These are phyloP conservation scores for Exobasidium cylindrosporum DNA, from an alignment of 1,284 basidiomycete species.

Conservation along the genomic window DNA sequence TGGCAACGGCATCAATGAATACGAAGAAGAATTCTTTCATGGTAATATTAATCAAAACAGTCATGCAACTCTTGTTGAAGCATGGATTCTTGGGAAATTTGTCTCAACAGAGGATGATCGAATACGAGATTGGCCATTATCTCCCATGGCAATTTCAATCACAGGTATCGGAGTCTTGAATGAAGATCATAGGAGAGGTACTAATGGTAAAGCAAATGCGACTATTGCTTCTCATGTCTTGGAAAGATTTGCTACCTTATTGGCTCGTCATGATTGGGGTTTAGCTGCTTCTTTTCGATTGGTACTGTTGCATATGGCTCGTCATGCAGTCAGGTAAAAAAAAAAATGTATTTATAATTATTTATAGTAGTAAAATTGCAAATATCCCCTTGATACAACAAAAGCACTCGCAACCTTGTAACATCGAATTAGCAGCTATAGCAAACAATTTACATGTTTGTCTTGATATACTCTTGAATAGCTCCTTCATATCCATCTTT, in stretches of 20 bases:
- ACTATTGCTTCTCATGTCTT: constrained; percentile 11
- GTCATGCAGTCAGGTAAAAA: constrained; percentile 11
- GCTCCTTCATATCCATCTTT: constrained; percentile 28
- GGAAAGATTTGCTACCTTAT: constrained; percentile 7
- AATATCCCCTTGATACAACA: no score
- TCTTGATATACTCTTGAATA: constrained; percentile 27
- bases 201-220: background rate
- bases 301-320: constrained; percentile 18
- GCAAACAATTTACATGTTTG: constrained; percentile 11
- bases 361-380: no score
- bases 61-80: background rate
- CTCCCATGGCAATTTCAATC: background rate
- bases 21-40: no score
- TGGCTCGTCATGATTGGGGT: constrained; percentile 18
- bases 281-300: constrained; percentile 16
- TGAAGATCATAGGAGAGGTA: background rate
- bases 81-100: constrained; percentile 6
- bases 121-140: background rate
- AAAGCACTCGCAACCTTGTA: no score
- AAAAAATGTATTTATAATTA: background rate
- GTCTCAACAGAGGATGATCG: background rate
- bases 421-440: no score
- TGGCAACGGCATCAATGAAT: background rate
- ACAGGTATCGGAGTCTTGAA: constrained; percentile 14
- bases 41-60: no score